Evolutionary conservation across 176 grass and related monocot genomes (phyloP).

Genomic region (Zoysia japonica): DNA sequence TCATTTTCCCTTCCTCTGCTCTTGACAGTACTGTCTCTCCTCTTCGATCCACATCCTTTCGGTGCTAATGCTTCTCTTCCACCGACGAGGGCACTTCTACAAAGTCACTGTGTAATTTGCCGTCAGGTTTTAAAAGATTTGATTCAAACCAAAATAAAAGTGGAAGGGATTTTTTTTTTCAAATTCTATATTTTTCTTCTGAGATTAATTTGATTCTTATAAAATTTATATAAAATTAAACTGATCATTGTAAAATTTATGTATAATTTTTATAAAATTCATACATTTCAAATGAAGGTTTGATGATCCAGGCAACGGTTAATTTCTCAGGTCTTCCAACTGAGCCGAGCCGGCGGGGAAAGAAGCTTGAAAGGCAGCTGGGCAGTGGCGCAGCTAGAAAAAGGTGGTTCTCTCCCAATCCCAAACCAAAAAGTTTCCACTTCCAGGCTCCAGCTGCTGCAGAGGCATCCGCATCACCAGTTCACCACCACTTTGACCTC

Average conservation of each 20-base stretch:
- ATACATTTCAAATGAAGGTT: too few species aligned
- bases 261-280: too few species aligned
- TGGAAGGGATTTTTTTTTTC: too few species aligned
- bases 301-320: not conserved
- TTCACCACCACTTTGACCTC: slow-evolving; percentile 52
- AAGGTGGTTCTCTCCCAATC: slow-evolving; percentile 23
- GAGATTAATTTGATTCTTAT: too few species aligned
- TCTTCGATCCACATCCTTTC: not conserved
- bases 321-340: not conserved
- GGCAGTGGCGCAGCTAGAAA: slow-evolving; percentile 20
- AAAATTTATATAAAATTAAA: too few species aligned
- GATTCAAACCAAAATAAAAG: too few species aligned
- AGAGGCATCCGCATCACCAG: slow-evolving; percentile 48
- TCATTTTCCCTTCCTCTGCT: not conserved
- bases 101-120: too few species aligned
- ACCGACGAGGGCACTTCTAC: not conserved
- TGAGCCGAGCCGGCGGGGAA: slow-evolving; percentile 2
- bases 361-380: slow-evolving; percentile 2
- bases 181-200: too few species aligned
- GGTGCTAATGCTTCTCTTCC: not conserved
- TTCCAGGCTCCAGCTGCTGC: slow-evolving; percentile 57
- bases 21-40: not conserved
- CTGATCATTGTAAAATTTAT: too few species aligned
- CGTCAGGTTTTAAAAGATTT: too few species aligned
- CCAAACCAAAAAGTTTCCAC: slow-evolving; percentile 38